A percentile compares a stretch with the other conserved stretches of the same genome.
Evolutionary conservation across 768 basidiomycete genomes (phyloP).

Genomic region (Mycena alexandri): DNA sequence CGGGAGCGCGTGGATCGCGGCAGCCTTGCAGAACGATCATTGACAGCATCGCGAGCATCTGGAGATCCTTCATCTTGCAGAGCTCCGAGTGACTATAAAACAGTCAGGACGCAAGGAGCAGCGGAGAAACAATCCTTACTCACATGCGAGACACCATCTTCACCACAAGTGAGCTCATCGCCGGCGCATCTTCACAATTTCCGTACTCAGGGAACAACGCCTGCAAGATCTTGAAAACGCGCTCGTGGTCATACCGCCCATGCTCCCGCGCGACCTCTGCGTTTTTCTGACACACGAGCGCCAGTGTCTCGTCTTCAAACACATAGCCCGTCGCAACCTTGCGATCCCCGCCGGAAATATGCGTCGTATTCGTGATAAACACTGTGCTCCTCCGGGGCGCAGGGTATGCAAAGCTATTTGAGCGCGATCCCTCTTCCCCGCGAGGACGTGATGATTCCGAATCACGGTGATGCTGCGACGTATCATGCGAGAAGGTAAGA

Average conservation of each 20-base stretch:
- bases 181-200: constrained; percentile 26
- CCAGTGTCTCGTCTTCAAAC: constrained; percentile 57
- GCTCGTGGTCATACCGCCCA: constrained; percentile 78
- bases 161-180: constrained; percentile 50
- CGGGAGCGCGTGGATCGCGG: constrained; percentile 26
- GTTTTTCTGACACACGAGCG: constrained; percentile 69
- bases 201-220: constrained; percentile 57
- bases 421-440: constrained; percentile 51
- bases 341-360: constrained; percentile 64
- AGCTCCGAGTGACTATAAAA: constrained; percentile 55
- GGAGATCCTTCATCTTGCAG: constrained; percentile 71
- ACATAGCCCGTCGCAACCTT: constrained; percentile 75
- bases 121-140: constrained; percentile 42
- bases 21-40: constrained; percentile 71
- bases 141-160: constrained; percentile 63
- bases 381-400: constrained; percentile 67
- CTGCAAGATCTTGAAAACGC: constrained; percentile 70
- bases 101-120: constrained; percentile 16
- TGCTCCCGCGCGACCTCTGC: constrained; percentile 68
- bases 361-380: constrained; percentile 65
- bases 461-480: constrained; percentile 49
- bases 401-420: constrained; percentile 58
- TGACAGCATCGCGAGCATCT: constrained; percentile 86
- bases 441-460: constrained; percentile 54
- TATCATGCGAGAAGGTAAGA: constrained; percentile 69